Conservation (phyloP, 2,329 filamentous ascomycete species). For the Zasmidium citrigriseum region DNA sequence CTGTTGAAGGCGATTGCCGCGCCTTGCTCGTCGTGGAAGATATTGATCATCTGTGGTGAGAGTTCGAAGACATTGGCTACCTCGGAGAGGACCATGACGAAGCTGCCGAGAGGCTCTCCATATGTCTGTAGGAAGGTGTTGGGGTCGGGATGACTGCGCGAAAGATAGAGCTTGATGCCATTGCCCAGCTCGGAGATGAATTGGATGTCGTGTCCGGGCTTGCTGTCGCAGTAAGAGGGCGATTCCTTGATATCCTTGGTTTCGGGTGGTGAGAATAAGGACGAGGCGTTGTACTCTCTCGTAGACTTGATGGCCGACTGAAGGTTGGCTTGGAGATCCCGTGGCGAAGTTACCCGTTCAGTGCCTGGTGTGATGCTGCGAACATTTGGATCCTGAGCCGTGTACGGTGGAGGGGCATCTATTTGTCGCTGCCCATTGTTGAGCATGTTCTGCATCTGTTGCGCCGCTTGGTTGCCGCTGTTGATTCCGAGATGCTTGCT, state of each 20-base stretch:
- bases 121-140: conserved; percentile 63
- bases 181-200: conserved; percentile 70
- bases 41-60: conserved; percentile 68
- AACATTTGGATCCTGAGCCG: conserved; percentile 26
- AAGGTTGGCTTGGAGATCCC: conserved; percentile 66
- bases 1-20: conserved; percentile 91
- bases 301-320: conserved; percentile 77
- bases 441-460: conserved; percentile 32
- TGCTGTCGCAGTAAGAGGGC: conserved; percentile 83
- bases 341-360: conserved; percentile 42
- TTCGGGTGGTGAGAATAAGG: conserved; percentile 71
- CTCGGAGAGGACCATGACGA: conserved; percentile 69
- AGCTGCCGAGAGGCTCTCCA: conserved; percentile 64
- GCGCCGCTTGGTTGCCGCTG: conserved; percentile 45
- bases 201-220: conserved; percentile 69
- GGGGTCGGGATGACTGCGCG: conserved; percentile 54
- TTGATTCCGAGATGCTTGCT: conserved; percentile 55
- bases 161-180: conserved; percentile 73
- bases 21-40: conserved; percentile 80
- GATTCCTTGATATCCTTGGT: conserved; percentile 73
- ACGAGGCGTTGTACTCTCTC: conserved; percentile 71
- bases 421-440: conserved; percentile 22
- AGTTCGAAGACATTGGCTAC: conserved; percentile 73
- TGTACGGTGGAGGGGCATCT: conserved; percentile 37
- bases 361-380: conserved; percentile 26